Evolutionary conservation across 371 early-diverging fungal species (phyloP), one percentile per base, ranked within the genome.

Genomic region (Mortierella sp.): DNA sequence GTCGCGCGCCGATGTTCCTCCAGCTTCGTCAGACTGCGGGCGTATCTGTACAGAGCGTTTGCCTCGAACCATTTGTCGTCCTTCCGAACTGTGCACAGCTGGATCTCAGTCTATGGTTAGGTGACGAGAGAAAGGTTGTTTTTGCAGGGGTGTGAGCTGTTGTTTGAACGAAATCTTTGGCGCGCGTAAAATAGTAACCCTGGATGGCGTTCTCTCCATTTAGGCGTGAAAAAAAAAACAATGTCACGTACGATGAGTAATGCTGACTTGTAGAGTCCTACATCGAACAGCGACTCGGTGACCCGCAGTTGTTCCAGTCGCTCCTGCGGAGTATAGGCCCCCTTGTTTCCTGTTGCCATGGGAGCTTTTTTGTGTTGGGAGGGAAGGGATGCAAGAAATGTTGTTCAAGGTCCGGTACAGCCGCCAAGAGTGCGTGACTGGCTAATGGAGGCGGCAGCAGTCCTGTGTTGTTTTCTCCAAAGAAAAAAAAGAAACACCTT

Each of bases 31-130:
- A 82, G 71, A 54, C 82, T 79, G 37, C 73, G 76, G 5, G 82
- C 82, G 34, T 82, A 82, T 28, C 70, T 76, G 21, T 48, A n/a
- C 13, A 82, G 50, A 1, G 79, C 82, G 34, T 61, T 72, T 1
- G 70, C 51, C 28, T 75, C 57, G n/a, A 82, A 82, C 82, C 82
- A 82, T 14, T 72, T n/a, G 34, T 82, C 82, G 16, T 75, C 79
- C n/a, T 57, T 59, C 61, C 67, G 46, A 31, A 79, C 43, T 13
- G 82, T 82, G 9, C 69, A 75, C 19, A 82, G 54, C 19, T 82
- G 82, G 21, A 82, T 79, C 0, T 79, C 76, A 11, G 76, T 73
- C 82, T 82, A 82, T 54, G 3, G 21, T 8, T 3, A 37, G 43
- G 34, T 28, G 13, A 24, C 5, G 50, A 50, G 14, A 24, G 19